Conservation (phyloP, 2,329 filamentous ascomycete genomes). For the Scedosporium aurantiacum region DNA sequence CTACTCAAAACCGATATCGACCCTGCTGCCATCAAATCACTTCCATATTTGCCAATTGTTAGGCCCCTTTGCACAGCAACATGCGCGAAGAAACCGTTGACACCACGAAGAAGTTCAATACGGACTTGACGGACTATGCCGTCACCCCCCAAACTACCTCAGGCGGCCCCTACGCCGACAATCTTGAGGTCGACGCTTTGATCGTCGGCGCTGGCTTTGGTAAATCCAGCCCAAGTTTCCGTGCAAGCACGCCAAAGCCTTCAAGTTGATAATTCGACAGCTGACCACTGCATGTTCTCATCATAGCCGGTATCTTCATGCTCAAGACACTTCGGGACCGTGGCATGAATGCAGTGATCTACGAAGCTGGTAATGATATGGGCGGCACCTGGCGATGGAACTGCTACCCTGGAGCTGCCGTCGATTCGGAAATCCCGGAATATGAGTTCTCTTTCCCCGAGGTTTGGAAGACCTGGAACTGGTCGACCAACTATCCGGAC, state of each 20-base stretch:
- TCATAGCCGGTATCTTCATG: conserved; percentile 33
- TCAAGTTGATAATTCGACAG: neutral
- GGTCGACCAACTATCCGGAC: conserved; percentile 39
- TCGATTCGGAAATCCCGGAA: conserved; percentile 41
- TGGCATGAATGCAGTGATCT: conserved; percentile 35
- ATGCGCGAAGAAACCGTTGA: neutral
- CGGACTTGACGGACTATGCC: conserved; percentile 28
- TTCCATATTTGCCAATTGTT: neutral
- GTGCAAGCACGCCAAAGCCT: neutral
- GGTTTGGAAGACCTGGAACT: conserved; percentile 45
- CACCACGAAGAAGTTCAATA: conserved; percentile 26
- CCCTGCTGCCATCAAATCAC: neutral
- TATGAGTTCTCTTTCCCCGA: conserved; percentile 44
- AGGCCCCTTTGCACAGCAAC: neutral
- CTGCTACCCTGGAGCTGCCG: conserved; percentile 41
- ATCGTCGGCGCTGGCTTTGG: conserved; percentile 35
- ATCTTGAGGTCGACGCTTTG: conserved; percentile 32
- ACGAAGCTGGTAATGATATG: conserved; percentile 38
- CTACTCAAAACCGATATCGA: neutral
- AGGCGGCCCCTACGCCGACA: conserved; percentile 28
- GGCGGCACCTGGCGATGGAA: conserved; percentile 49
- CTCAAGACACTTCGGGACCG: conserved; percentile 39
- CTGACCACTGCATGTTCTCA: neutral
- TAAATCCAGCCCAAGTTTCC: conserved; percentile 11
- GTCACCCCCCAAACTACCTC: conserved; percentile 15